These are phyloP conservation scores for Nitzschia sp. DNA, from an alignment of 108 stramenopile genomes.

Conservation along the genomic window DNA sequence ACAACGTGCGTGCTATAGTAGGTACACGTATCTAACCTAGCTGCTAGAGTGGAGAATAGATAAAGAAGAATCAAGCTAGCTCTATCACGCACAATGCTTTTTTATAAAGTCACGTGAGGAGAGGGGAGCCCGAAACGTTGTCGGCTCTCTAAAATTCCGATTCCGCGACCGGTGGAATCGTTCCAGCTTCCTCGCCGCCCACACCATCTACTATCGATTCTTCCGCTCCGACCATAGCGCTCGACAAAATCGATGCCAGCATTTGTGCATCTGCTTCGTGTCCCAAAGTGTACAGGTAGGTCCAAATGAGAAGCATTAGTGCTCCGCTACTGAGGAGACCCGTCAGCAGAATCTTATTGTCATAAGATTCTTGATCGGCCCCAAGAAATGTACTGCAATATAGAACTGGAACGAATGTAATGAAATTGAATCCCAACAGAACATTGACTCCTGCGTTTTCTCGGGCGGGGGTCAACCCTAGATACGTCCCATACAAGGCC, in stretches of 20 bases:
- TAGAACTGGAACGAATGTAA: conserved; percentile 64
- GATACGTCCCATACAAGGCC: conserved; percentile 44
- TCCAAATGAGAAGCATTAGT: conserved; percentile 68
- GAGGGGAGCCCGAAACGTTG: no score
- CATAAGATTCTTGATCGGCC: conserved; percentile 52
- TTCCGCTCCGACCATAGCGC: not conserved
- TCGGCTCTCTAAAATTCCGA: conserved; percentile 26
- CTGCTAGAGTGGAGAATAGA: no score
- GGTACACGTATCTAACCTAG: no score
- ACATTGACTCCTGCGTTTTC: conserved; percentile 32
- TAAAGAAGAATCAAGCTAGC: no score
- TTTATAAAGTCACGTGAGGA: no score
- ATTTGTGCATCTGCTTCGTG: conserved; percentile 47
- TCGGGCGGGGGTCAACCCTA: conserved; percentile 33
- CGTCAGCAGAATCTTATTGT: conserved; percentile 48
- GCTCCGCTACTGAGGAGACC: conserved; percentile 63
- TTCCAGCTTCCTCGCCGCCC: not conserved
- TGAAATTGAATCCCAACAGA: conserved; percentile 62
- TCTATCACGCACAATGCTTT: no score
- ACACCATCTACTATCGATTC: not conserved
- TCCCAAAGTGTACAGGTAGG: conserved; percentile 45
- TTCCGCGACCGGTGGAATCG: conserved; percentile 2
- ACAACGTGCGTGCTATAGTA: no score
- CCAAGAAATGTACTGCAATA: conserved; percentile 56
- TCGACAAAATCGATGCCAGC: conserved; percentile 9